Evolutionary conservation across 768 basidiomycete species (phyloP).

Genomic region (Tricholoma flavovirens): DNA sequence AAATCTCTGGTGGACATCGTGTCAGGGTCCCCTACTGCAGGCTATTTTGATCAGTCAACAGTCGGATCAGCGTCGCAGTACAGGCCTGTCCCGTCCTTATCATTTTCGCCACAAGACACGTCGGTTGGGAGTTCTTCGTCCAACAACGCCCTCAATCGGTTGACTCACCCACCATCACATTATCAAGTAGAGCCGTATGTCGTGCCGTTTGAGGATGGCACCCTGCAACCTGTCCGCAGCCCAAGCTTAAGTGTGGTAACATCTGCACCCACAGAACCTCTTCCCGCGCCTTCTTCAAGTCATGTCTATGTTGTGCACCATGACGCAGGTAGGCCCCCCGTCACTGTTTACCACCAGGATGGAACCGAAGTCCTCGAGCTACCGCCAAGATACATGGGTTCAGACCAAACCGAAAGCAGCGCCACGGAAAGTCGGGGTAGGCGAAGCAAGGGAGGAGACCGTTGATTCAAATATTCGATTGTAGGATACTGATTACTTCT

Average conservation of each 20-base stretch:
- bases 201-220: slow-evolving; percentile 32
- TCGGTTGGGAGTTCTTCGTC: slow-evolving; percentile 11
- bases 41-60: slow-evolving; percentile 12
- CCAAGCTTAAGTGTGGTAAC: neutral
- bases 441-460: neutral
- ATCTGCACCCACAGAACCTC: neutral
- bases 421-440: neutral
- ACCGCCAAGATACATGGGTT: slow-evolving; percentile 41
- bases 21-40: slow-evolving; percentile 16
- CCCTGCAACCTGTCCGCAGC: slow-evolving; percentile 1
- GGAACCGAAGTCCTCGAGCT: slow-evolving; percentile 57
- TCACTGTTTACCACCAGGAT: slow-evolving; percentile 50
- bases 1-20: slow-evolving; percentile 23
- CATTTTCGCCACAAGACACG: slow-evolving; percentile 8
- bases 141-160: slow-evolving; percentile 7
- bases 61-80: slow-evolving; percentile 17
- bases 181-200: slow-evolving; percentile 42
- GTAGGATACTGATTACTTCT: neutral
- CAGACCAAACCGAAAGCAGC: slow-evolving; percentile 1
- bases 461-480: neutral
- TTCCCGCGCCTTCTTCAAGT: slow-evolving; percentile 5
- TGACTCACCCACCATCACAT: slow-evolving; percentile 10
- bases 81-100: slow-evolving; percentile 22
- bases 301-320: slow-evolving; percentile 58
- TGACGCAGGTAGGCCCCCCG: slow-evolving; percentile 50